phyloP scores from a whole-genome alignment of 2,329 filamentous ascomycete genomes.

The Cladosporium oxysporum region DNA sequence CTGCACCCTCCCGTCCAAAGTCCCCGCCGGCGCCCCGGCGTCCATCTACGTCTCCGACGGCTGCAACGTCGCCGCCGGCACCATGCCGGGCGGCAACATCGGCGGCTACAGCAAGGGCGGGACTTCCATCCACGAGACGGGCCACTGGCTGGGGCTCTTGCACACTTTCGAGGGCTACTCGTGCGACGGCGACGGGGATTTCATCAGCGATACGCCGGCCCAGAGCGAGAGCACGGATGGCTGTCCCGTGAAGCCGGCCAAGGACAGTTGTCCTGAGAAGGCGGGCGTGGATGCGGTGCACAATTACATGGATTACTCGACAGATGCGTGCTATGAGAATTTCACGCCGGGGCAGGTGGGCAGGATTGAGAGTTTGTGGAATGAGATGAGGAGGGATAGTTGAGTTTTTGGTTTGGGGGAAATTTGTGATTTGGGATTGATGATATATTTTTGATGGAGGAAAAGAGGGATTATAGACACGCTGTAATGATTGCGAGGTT shows the following conservation, averaged over 20 bases:
- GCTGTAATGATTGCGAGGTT: neutral
- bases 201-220: slow-evolving; percentile 47
- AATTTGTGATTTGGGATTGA: neutral
- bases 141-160: slow-evolving; percentile 51
- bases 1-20: slow-evolving; percentile 51
- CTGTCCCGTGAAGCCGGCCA: slow-evolving; percentile 51
- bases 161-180: slow-evolving; percentile 51
- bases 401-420: neutral
- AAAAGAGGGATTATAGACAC: no score
- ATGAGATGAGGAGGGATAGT: slow-evolving; percentile 41
- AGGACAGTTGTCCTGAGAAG: slow-evolving; percentile 53
- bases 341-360: slow-evolving; percentile 54
- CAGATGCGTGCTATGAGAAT: slow-evolving; percentile 56
- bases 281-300: slow-evolving; percentile 55
- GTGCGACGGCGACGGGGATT: slow-evolving; percentile 48
- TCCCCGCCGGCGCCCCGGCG: slow-evolving; percentile 36
- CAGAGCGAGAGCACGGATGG: slow-evolving; percentile 53
- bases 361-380: slow-evolving; percentile 56
- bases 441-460: no score
- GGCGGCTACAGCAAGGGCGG: slow-evolving; percentile 52
- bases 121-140: slow-evolving; percentile 51
- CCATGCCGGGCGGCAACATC: slow-evolving; percentile 55
- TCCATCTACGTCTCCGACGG: slow-evolving; percentile 54
- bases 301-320: slow-evolving; percentile 63
- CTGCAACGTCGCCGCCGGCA: slow-evolving; percentile 59